Percentiles rank a stretch among this genome's conserved stretches.
phyloP scores from a whole-genome alignment of 2,329 filamentous ascomycete species.

The Achaetomium macrosporum region DNA sequence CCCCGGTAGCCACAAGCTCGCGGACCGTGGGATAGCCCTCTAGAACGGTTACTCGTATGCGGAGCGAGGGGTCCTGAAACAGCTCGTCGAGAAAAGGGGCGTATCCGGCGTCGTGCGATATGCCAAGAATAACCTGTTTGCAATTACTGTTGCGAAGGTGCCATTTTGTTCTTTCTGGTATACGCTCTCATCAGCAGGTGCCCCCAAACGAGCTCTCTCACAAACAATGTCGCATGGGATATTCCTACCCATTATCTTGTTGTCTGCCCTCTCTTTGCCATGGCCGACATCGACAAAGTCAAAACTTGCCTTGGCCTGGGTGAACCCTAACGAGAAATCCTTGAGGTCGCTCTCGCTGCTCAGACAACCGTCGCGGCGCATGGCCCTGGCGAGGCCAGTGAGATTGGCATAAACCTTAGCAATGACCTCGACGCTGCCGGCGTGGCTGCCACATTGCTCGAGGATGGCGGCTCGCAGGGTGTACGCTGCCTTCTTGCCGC shows the following conservation, averaged over 20 bases:
- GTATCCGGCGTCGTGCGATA: conserved; percentile 57
- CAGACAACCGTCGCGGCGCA: conserved; percentile 44
- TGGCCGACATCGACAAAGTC: conserved; percentile 59
- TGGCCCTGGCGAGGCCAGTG: conserved; percentile 42
- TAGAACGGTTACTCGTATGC: conserved; percentile 45
- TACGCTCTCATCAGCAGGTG: too few species aligned
- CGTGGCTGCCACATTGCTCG: conserved; percentile 39
- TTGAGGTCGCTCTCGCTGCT: conserved; percentile 41
- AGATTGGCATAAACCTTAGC: conserved; percentile 53
- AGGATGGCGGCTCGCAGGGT: conserved; percentile 44
- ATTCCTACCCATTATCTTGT: conserved; percentile 42
- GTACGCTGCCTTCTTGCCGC: conserved; percentile 48
- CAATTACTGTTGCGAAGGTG: conserved; percentile 57
- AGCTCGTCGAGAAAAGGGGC: conserved; percentile 54
- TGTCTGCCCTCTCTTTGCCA: conserved; percentile 52
- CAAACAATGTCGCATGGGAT: too few species aligned
- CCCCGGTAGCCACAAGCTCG: conserved; percentile 43
- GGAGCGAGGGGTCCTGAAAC: conserved; percentile 38
- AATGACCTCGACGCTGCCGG: conserved; percentile 51
- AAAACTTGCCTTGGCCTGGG: conserved; percentile 52
- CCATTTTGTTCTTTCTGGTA: conserved; percentile 46
- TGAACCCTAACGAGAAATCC: conserved; percentile 56
- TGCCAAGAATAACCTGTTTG: conserved; percentile 54
- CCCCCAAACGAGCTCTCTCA: too few species aligned
- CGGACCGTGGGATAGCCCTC: conserved; percentile 48